Conservation (phyloP, 495 filamentous ascomycete genomes). For the Podospora pseudocomata region DNA sequence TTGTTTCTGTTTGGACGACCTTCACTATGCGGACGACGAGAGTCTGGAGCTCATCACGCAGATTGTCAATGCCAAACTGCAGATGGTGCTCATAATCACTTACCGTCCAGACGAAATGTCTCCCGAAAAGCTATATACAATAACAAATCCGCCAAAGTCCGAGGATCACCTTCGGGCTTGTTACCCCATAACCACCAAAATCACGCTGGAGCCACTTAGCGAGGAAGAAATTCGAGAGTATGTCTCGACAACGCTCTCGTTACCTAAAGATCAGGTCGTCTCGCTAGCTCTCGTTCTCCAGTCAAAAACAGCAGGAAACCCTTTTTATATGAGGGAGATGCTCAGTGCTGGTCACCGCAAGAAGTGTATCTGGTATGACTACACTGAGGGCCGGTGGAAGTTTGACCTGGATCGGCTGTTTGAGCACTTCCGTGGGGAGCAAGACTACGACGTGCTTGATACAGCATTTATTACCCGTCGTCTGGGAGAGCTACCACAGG, state of each 20-base stretch:
- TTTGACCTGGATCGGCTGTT: slow-evolving; percentile 82
- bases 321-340: slow-evolving; percentile 87
- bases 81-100: slow-evolving; percentile 72
- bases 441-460: slow-evolving; percentile 72
- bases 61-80: slow-evolving; percentile 67
- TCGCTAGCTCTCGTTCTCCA: slow-evolving; percentile 69
- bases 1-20: slow-evolving; percentile 78
- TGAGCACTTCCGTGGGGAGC: slow-evolving; percentile 70
- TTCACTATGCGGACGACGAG: slow-evolving; percentile 84
- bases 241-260: slow-evolving; percentile 68
- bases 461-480: slow-evolving; percentile 74
- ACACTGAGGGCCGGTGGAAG: slow-evolving; percentile 72
- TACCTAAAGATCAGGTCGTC: slow-evolving; percentile 56
- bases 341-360: slow-evolving; percentile 82
- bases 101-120: slow-evolving; percentile 54
- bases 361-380: slow-evolving; percentile 84
- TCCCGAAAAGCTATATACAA: slow-evolving; percentile 42
- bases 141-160: slow-evolving; percentile 45
- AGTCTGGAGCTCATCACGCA: slow-evolving; percentile 73
- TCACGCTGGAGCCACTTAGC: slow-evolving; percentile 61
- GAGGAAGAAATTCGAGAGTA: slow-evolving; percentile 75
- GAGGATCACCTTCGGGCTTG: slow-evolving; percentile 44
- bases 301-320: slow-evolving; percentile 77
- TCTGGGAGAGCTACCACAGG: slow-evolving; percentile 68
- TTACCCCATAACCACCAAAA: slow-evolving; percentile 55